These are phyloP conservation scores for Teratosphaeria viscida DNA, from an alignment of 2,329 filamentous ascomycete genomes.

Conservation along the genomic window DNA sequence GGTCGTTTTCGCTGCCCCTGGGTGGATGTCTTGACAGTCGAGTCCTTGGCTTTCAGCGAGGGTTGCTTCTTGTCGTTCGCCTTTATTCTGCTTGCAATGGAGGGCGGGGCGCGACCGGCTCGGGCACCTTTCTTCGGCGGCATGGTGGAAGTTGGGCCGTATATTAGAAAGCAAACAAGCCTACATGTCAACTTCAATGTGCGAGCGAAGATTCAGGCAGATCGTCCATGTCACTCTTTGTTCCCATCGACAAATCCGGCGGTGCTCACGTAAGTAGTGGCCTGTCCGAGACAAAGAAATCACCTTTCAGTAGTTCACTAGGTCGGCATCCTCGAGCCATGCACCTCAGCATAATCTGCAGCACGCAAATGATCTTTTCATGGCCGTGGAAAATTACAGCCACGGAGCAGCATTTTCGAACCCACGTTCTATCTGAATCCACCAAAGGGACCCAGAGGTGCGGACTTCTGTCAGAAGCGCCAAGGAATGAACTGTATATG, in stretches of 20 bases:
- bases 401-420: background rate
- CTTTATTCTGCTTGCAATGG: background rate
- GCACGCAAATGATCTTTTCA: background rate
- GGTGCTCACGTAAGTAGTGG: too few species aligned
- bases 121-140: background rate
- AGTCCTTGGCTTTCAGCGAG: background rate
- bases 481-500: background rate
- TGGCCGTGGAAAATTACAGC: background rate
- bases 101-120: background rate
- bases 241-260: background rate
- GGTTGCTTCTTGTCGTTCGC: background rate
- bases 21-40: background rate
- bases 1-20: background rate
- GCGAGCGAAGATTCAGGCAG: background rate
- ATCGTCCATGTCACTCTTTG: background rate
- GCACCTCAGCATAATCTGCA: background rate
- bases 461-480: background rate
- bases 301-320: background rate
- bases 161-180: background rate
- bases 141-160: background rate
- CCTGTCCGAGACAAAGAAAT: background rate
- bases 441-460: background rate
- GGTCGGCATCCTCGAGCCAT: background rate
- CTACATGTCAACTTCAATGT: background rate
- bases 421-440: background rate